phyloP scores from a whole-genome alignment of 108 stramenopile species.

The Pseudonitzschia multiseries region DNA sequence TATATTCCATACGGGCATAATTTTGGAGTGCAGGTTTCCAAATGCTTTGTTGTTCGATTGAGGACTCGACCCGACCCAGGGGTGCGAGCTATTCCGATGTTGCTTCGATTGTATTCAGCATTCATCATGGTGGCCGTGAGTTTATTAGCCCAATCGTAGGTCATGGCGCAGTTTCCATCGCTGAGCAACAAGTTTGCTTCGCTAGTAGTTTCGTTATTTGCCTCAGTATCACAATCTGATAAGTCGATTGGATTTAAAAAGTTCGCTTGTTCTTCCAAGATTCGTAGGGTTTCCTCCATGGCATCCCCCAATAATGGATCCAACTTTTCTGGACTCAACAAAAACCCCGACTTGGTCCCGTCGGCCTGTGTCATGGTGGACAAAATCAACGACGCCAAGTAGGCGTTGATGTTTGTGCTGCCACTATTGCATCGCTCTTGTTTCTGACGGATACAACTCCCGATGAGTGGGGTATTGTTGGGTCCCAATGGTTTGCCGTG shows the following conservation, averaged over 20 bases:
- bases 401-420: constrained; percentile 13
- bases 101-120: background rate
- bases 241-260: background rate
- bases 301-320: constrained; percentile 39
- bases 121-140: background rate
- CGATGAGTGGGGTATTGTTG: constrained; percentile 13
- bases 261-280: constrained; percentile 32
- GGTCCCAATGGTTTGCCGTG: constrained; percentile 30
- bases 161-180: constrained; percentile 44
- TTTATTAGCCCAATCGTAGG: constrained; percentile 44
- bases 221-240: background rate
- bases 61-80: constrained; percentile 13
- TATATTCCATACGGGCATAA: constrained; percentile 38
- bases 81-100: constrained; percentile 34
- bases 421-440: background rate
- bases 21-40: constrained; percentile 35
- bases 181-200: constrained; percentile 3
- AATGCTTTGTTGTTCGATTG: constrained; percentile 22
- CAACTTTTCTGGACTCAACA: constrained; percentile 40
- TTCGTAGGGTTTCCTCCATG: constrained; percentile 45
- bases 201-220: background rate
- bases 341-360: constrained; percentile 41
- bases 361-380: constrained; percentile 46
- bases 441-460: constrained; percentile 31
- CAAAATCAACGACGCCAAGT: constrained; percentile 41